phyloP scores from a whole-genome alignment of 768 basidiomycete species.

The Naganishia friedmannii region DNA sequence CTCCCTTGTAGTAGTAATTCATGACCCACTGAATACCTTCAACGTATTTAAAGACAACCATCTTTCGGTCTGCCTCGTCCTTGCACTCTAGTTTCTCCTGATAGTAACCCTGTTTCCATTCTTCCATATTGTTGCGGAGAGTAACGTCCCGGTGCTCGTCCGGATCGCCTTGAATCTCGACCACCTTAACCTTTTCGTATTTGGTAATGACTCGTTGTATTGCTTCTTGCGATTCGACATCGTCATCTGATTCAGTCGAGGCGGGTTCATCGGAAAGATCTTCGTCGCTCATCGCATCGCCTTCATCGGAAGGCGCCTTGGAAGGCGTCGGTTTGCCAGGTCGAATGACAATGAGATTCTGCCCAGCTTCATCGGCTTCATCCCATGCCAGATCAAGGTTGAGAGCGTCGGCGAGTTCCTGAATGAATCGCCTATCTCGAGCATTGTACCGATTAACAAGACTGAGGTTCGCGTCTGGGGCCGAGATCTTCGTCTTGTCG shows the following conservation, averaged over 20 bases:
- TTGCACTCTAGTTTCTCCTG: constrained; percentile 83
- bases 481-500: constrained; percentile 14
- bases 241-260: constrained; percentile 55
- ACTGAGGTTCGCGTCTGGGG: constrained; percentile 44
- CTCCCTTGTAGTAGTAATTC: constrained; percentile 97
- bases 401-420: constrained; percentile 69
- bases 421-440: constrained; percentile 75
- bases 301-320: constrained; percentile 42
- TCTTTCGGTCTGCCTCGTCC: constrained; percentile 65
- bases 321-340: constrained; percentile 38
- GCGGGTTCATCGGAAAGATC: constrained; percentile 30
- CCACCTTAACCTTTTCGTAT: constrained; percentile 78
- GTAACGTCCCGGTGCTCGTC: constrained; percentile 73
- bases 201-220: constrained; percentile 79
- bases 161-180: constrained; percentile 63
- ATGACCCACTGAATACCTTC: constrained; percentile 99
- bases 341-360: constrained; percentile 50
- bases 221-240: constrained; percentile 68
- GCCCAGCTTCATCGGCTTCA: constrained; percentile 73
- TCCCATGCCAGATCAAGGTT: constrained; percentile 85
- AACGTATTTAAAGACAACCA: constrained; percentile 74
- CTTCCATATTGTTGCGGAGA: constrained; percentile 77
- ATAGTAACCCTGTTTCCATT: constrained; percentile 91
- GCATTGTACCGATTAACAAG: constrained; percentile 76
- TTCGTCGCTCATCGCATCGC: constrained; percentile 48